Conservation (phyloP, 495 filamentous ascomycete genomes). For the Hypoxylon fragiforme region DNA sequence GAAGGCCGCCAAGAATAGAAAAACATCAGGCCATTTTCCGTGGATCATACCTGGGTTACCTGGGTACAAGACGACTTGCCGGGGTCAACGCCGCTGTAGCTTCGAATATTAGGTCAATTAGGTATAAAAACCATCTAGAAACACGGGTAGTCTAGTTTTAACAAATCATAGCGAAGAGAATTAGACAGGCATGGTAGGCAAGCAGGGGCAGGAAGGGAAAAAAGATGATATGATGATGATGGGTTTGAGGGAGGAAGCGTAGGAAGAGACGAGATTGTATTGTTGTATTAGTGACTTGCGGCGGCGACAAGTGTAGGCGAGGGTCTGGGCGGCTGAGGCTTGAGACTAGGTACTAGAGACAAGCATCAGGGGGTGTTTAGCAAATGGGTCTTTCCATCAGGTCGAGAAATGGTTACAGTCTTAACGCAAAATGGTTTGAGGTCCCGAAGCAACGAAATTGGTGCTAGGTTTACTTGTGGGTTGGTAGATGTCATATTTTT, state of each 20-base stretch:
- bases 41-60: conserved; percentile 58
- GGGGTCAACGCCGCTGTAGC: conserved; percentile 28
- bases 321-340: conserved; percentile 4
- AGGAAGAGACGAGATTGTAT: conserved; percentile 4
- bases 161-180: conserved; percentile 7
- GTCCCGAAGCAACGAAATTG: conserved; percentile 9
- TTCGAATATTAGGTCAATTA: conserved; percentile 30
- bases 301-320: conserved; percentile 2
- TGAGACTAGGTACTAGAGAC: conserved; percentile 20
- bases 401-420: conserved; percentile 27
- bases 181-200: conserved; percentile 6
- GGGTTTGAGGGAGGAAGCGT: conserved; percentile 11
- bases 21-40: conserved; percentile 50
- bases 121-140: conserved; percentile 28
- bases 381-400: conserved; percentile 23
- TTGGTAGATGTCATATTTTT: too few species aligned
- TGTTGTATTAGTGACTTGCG: conserved; percentile 8
- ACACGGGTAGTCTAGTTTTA: background rate
- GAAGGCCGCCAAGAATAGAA: conserved; percentile 42
- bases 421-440: conserved; percentile 23
- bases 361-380: conserved; percentile 20
- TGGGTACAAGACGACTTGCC: conserved; percentile 45
- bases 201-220: conserved; percentile 6
- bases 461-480: background rate
- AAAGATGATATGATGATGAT: conserved; percentile 29